Evolutionary conservation across 2,329 filamentous ascomycete genomes (phyloP), one percentile per base, ranked within the genome.

Genomic region (Phialophora verrucosa): DNA sequence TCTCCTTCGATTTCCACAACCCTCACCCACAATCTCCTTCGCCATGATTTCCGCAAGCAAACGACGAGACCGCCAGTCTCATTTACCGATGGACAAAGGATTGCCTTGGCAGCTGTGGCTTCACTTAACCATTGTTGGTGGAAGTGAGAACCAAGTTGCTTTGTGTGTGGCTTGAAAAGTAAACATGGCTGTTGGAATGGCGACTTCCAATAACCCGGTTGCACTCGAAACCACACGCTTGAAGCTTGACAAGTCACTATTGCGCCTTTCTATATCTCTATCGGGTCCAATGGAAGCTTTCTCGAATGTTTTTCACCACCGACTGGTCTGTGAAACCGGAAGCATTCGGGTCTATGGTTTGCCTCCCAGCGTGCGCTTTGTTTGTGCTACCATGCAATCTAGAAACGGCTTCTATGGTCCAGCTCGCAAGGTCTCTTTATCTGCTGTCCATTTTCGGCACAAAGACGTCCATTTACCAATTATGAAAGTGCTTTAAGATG

Each of bases 401-500:
- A 61, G 50, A 60, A 66, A 53, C 63, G 63, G 65, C 65, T 59
- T 53, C 49, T 47, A 54, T 32, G 42, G 59, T 58, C 53, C 44
- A 58, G 17, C 29, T 54, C 61, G 61, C 63, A 65, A 66, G 59
- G 20, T 35, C 51, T 53, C 68, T 67, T 70, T 70, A 64, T 67
- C 63, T 44, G 17, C 10, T 55, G 59, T 62, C 68, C 61, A 70
- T 63, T 66, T 63, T 62, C 53, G 63, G 63, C 57, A 70, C 68
- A 70, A 70, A 66, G 68, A 60, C 29, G 31, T 50, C 38, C 32
- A 5, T n/a, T 56, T 62, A 12, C n/a, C 29, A 62, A 65, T 67
- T 60, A 51, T 65, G 53, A 51, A 58, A 63, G 38, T 38, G 35
- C 55, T 42, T 54, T 58, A 53, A 58, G 47, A 60, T 12, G 23